Evolutionary conservation across 768 basidiomycete genomes (phyloP), one percentile per base, ranked within the genome.

Genomic region (Lactarius pseudohatsudake): DNA sequence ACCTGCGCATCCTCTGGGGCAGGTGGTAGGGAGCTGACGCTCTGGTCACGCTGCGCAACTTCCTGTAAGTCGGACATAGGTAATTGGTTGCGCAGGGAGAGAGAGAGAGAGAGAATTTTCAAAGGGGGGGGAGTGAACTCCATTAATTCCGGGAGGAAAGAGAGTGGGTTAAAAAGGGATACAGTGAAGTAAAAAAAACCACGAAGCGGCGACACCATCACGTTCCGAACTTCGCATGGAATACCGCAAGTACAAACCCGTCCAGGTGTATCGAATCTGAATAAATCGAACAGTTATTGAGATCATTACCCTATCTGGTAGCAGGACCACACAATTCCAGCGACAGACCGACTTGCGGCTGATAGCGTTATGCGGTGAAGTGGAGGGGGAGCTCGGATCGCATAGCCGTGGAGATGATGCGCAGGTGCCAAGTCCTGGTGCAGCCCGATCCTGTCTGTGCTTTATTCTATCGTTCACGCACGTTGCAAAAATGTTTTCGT

Each of bases 41-140:
- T 67, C 10, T 50, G 26, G 53, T 62, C 22, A 34, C 3, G 34
- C n/a, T 4, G 53, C n/a, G 34, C 20, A 38, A 45, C 43, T 59
- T 22, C 55, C 61, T 53, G 32, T 8, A 56, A n/a, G 41, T 63
- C 41, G 30, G 62, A 45, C 66, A 67, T 67, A 2, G 50, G 15
- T 15, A 11, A 50, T 26, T 10, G 13, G 47, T 13, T 20, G 45
- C n/a, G 47, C 47, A 13, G 47, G 5, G 13, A 26, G 26, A 26
- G 28, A 50, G n/a, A 15, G n/a, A 15, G n/a, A 47, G 45, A 26
- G 50, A 13, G 50, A 2, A 53, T 53, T 26, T 22, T 13, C 13
- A 28, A 53, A 13, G 50, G 22, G 11, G 47, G 50, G 47, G 47
- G 4, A 13, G 22, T 11, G 47, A 11, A 2, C n/a, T 13, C 47